Conservation (phyloP, 2,329 filamentous ascomycete genomes). For the Raffaelea deltoideospora region DNA sequence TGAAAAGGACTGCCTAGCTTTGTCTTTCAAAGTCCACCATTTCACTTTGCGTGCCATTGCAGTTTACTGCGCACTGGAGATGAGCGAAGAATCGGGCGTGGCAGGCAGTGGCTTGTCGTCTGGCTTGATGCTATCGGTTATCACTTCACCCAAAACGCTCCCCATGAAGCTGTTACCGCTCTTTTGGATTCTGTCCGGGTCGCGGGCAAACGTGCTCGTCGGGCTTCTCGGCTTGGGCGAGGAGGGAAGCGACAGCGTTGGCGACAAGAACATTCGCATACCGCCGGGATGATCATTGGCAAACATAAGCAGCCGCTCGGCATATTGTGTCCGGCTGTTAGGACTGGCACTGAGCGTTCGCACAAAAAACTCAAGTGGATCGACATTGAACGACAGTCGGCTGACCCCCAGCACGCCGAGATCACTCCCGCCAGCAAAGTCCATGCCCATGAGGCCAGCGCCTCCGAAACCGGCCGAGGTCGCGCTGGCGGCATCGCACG, state of each 20-base stretch:
- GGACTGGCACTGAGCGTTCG: conserved; percentile 26
- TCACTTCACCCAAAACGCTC: conserved; percentile 7
- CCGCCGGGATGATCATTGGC: conserved; percentile 23
- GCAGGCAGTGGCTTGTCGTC: too few relatives aligned
- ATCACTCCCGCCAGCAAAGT: conserved; percentile 15
- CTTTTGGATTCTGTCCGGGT: neutral
- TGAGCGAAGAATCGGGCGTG: too few relatives aligned
- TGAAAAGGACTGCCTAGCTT: too few relatives aligned
- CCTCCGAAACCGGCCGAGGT: conserved; percentile 2
- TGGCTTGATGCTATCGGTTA: too few relatives aligned
- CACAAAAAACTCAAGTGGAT: conserved; percentile 28
- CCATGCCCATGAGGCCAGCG: conserved; percentile 14
- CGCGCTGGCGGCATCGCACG: conserved; percentile 15
- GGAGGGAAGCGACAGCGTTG: conserved; percentile 12
- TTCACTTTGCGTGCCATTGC: too few relatives aligned
- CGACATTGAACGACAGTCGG: conserved; percentile 18
- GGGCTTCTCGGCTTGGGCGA: conserved; percentile 3
- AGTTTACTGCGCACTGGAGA: too few relatives aligned
- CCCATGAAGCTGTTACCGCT: neutral
- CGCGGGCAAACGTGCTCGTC: neutral
- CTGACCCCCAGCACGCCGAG: conserved; percentile 18
- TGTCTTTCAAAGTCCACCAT: too few relatives aligned
- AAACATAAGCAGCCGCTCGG: conserved; percentile 25
- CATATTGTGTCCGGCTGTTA: conserved; percentile 26
- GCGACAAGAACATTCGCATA: conserved; percentile 19